Conservation (phyloP, 2,329 filamentous ascomycete genomes). For the Fusarium pseudonygamai region DNA sequence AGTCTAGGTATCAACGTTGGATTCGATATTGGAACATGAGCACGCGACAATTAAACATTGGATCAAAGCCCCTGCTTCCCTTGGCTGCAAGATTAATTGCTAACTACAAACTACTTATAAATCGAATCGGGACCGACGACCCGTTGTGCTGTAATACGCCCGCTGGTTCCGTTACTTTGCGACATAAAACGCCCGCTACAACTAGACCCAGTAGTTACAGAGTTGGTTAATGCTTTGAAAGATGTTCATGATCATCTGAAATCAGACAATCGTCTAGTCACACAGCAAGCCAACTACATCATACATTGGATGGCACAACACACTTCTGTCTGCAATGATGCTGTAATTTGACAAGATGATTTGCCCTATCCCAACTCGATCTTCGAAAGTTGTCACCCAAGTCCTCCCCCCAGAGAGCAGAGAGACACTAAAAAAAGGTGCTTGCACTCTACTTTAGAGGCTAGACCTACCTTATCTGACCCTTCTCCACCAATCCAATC, state of each 20-base stretch:
- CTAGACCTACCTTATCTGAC: slow-evolving; percentile 29
- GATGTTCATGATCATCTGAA: background rate
- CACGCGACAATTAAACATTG: slow-evolving; percentile 33
- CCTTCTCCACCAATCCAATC: slow-evolving; percentile 37
- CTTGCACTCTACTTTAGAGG: background rate
- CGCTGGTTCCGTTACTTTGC: slow-evolving; percentile 25
- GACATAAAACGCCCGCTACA: slow-evolving; percentile 32
- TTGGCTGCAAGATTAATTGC: slow-evolving; percentile 11
- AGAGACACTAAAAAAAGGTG: background rate
- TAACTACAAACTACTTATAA: background rate
- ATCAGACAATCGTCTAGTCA: background rate
- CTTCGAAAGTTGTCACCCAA: background rate
- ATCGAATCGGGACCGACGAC: slow-evolving; percentile 22
- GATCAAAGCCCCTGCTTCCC: background rate
- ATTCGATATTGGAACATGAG: slow-evolving; percentile 21
- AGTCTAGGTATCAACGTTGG: background rate
- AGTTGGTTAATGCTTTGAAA: background rate
- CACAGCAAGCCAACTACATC: background rate
- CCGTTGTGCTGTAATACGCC: slow-evolving; percentile 22
- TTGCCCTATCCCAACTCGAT: slow-evolving; percentile 3
- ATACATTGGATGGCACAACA: background rate
- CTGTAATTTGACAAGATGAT: background rate
- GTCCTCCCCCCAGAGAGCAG: background rate
- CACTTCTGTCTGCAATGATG: background rate
- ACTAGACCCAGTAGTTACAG: background rate